Percentiles rank a stretch among this genome's conserved stretches.
Evolutionary conservation across 1,284 basidiomycete genomes (phyloP).

Genomic region (Ustilago shanxiensis): DNA sequence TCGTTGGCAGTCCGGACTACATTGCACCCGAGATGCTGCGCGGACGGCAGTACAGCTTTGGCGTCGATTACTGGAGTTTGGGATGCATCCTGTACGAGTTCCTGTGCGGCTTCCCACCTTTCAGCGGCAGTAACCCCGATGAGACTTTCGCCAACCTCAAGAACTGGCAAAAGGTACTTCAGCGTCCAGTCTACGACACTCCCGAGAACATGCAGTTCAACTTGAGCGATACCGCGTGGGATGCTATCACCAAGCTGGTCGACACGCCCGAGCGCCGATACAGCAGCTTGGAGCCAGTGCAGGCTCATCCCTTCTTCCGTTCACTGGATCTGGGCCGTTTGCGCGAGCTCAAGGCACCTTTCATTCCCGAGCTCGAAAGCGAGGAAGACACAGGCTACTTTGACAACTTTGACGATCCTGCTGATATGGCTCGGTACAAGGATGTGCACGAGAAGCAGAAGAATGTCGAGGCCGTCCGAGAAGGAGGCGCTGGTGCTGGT

Average conservation of each 20-base stretch:
- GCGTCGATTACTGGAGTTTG: constrained; percentile 98
- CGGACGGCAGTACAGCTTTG: constrained; percentile 92
- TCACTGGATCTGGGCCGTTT: constrained; percentile 82
- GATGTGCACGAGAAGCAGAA: constrained; percentile 97
- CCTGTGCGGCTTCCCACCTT: constrained; percentile 90
- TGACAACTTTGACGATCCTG: constrained; percentile 89
- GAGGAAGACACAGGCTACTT: constrained; percentile 97
- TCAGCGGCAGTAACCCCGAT: constrained; percentile 93
- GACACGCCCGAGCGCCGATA: constrained; percentile 84
- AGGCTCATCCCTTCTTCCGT: constrained; percentile 86
- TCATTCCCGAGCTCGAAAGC: constrained; percentile 93
- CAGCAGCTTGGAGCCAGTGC: constrained; percentile 80
- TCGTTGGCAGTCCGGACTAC: constrained; percentile 98
- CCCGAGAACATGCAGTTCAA: constrained; percentile 98
- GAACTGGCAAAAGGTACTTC: constrained; percentile 91
- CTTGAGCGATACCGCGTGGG: constrained; percentile 92
- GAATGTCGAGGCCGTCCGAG: constrained; percentile 88
- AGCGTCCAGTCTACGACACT: constrained; percentile 92
- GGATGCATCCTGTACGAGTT: constrained; percentile 98
- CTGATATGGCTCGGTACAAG: constrained; percentile 92
- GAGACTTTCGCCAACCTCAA: constrained; percentile 99
- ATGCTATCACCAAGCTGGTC: constrained; percentile 87
- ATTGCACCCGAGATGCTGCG: constrained; percentile 84
- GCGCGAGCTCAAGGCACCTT: constrained; percentile 85
- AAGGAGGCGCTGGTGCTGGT: constrained; percentile 73